Evolutionary conservation across 352 stramenopile species (phyloP).

Genomic region (Phytopythium vexans): DNA sequence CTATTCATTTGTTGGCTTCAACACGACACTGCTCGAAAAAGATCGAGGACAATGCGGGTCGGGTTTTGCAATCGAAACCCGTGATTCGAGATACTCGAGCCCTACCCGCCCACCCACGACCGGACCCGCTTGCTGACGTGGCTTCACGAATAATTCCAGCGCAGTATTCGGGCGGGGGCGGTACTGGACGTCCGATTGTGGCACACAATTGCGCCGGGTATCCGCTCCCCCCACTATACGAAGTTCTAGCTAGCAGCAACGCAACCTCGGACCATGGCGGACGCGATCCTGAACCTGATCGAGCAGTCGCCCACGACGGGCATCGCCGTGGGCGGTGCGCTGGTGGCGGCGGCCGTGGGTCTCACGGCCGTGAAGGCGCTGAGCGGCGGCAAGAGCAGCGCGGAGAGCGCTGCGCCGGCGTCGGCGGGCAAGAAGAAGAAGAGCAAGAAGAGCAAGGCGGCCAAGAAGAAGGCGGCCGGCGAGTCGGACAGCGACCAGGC

Average conservation of each 20-base stretch:
- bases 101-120: no score
- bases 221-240: neutral
- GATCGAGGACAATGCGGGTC: no score
- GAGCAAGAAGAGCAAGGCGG: constrained; percentile 49
- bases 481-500: constrained; percentile 6
- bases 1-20: no score
- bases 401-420: constrained; percentile 18
- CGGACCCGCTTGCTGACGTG: neutral
- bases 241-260: constrained; percentile 1
- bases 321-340: constrained; percentile 61
- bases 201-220: neutral
- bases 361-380: constrained; percentile 70
- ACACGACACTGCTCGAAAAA: no score
- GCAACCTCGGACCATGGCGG: constrained; percentile 36
- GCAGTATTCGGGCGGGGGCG: neutral
- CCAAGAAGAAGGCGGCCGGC: constrained; percentile 18
- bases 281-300: constrained; percentile 58
- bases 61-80: no score
- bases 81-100: no score
- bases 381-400: constrained; percentile 28
- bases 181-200: neutral
- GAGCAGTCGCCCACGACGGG: constrained; percentile 59
- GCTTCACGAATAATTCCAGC: neutral
- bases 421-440: constrained; percentile 66
- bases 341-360: constrained; percentile 65